Evolutionary conservation across 148 eudicot species (phyloP).

Genomic region (Rhododendron simsii): DNA sequence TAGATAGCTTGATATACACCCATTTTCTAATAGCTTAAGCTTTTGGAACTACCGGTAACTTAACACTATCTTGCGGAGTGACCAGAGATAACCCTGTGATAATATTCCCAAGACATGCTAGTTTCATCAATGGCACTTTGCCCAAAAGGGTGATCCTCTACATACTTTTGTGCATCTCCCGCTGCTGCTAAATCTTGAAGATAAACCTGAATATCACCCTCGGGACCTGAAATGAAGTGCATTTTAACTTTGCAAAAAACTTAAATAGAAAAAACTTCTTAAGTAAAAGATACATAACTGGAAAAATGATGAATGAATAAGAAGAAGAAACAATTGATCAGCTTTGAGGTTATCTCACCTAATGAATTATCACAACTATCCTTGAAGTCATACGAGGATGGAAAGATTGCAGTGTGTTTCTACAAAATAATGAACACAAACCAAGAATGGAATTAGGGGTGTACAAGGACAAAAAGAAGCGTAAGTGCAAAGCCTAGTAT

Average conservation of each 20-base stretch:
- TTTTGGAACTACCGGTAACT: too few species aligned
- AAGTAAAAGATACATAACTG: neutral
- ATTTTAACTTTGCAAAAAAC: neutral
- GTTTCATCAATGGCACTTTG: constrained; percentile 67
- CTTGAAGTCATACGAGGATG: constrained; percentile 54
- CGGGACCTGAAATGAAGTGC: constrained; percentile 48
- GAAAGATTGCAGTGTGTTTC: constrained; percentile 82
- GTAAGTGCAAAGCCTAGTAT: neutral
- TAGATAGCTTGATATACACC: too few species aligned
- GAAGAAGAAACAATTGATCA: neutral
- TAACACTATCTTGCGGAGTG: neutral
- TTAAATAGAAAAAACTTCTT: neutral
- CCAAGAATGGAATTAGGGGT: neutral
- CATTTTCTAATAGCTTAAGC: too few species aligned
- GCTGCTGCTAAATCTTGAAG: constrained; percentile 51
- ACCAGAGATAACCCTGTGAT: constrained; percentile 46
- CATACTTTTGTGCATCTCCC: constrained; percentile 55
- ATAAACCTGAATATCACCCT: constrained; percentile 71
- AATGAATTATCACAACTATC: constrained; percentile 56
- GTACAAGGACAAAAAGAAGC: neutral
- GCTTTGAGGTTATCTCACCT: constrained; percentile 39
- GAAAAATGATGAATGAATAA: neutral
- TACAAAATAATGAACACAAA: constrained; percentile 15
- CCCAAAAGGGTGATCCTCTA: constrained; percentile 78
- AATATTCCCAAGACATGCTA: constrained; percentile 65